Evolutionary conservation across 257 asterid genomes (phyloP).

Genomic region (Handroanthus guayacan): DNA sequence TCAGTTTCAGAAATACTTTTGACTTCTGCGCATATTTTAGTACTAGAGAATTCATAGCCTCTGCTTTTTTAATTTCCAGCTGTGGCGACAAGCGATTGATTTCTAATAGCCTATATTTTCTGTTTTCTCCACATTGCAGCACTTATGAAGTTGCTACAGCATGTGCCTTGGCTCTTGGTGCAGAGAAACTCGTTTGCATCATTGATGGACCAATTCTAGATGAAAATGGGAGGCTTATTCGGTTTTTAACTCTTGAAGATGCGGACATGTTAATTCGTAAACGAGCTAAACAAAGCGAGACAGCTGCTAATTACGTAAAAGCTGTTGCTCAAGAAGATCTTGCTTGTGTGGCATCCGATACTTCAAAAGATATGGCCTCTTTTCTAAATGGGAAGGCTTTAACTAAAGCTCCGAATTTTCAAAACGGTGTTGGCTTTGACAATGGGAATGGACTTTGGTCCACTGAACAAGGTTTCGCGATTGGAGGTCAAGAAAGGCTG

Average conservation of each 20-base stretch:
- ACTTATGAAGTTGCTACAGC: conserved; percentile 99
- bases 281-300: conserved; percentile 87
- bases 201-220: conserved; percentile 96
- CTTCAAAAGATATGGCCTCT: conserved; percentile 44
- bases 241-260: conserved; percentile 85
- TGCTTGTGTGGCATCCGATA: conserved; percentile 41
- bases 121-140: conserved; percentile 57
- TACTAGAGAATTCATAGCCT: background rate
- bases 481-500: conserved; percentile 95
- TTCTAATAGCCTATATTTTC: conserved; percentile 5
- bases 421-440: conserved; percentile 96
- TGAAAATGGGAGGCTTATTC: conserved; percentile 76
- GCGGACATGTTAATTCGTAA: conserved; percentile 85
- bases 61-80: background rate
- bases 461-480: conserved; percentile 88
- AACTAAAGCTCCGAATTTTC: conserved; percentile 67
- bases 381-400: conserved; percentile 50
- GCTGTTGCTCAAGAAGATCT: conserved; percentile 77
- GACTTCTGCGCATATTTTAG: background rate
- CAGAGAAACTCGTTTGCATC: conserved; percentile 93
- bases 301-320: conserved; percentile 92
- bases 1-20: too few relatives aligned
- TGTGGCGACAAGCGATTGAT: background rate
- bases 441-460: conserved; percentile 91
- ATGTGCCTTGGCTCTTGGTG: conserved; percentile 92